Conservation (phyloP, 23 red algal genomes). For the Gracilaria gracilis region DNA sequence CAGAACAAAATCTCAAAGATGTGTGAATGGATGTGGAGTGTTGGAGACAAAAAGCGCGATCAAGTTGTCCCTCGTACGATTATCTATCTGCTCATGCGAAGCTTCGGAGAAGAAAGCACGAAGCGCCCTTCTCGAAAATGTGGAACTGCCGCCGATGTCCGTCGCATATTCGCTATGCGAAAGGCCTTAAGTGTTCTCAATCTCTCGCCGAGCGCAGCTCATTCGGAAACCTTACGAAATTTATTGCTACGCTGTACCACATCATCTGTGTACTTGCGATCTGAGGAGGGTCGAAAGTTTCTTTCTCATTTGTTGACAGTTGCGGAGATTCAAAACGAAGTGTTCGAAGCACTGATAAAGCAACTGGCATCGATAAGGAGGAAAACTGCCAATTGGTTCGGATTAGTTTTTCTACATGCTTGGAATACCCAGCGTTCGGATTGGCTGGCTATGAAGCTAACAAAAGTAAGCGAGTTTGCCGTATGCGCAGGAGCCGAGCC, state of each 20-base stretch:
- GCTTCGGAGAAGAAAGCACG: conserved; percentile 41
- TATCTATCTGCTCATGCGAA: conserved; percentile 44
- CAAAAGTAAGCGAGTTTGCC: conserved; percentile 25
- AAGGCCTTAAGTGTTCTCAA: conserved; percentile 41
- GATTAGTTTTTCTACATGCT: conserved; percentile 42
- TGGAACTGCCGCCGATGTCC: conserved; percentile 30
- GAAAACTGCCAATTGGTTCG: conserved; percentile 13
- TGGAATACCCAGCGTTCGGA: conserved; percentile 40
- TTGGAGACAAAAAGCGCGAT: conserved; percentile 11
- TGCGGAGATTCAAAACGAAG: conserved; percentile 42
- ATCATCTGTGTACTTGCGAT: conserved; percentile 38
- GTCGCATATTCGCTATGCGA: conserved; percentile 44
- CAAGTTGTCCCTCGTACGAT: conserved; percentile 49
- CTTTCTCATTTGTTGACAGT: conserved; percentile 35
- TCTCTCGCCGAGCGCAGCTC: conserved; percentile 9
- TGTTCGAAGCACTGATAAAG: conserved; percentile 36
- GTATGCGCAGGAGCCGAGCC: conserved; percentile 45
- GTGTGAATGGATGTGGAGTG: conserved; percentile 63
- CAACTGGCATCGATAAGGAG: conserved; percentile 44
- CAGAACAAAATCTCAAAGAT: conserved; percentile 48
- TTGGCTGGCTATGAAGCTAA: conserved; percentile 22
- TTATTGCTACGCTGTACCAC: conserved; percentile 51
- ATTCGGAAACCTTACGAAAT: conserved; percentile 41
- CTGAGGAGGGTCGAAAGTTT: conserved; percentile 57
- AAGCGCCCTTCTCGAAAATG: neutral